Base-by-base conservation (phyloP, 208 protist species). In the Wallacemonas sp. region DNA sequence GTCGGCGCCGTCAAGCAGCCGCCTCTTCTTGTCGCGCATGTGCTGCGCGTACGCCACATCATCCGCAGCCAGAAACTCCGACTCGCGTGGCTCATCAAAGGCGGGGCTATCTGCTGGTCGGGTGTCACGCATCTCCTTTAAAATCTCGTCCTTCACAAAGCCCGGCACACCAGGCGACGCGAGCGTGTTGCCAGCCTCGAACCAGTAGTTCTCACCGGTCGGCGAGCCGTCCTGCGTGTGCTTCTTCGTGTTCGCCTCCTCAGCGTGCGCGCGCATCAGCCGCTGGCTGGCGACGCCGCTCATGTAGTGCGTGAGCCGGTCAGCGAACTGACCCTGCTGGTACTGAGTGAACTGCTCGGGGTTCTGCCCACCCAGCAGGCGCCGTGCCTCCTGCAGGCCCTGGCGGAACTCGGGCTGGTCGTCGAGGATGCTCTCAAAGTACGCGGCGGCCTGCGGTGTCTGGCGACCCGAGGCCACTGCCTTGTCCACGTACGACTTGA, bases 191-290 rank as follows among this genome's bases (percentile, higher is more conserved):
- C 84, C 84, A 2, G 81, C 84, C 70, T 95, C 90, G 52, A 91
- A 87, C 87, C 90, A 95, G 67, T 93, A 93, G 55, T 93, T 84
- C 62, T 95, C 87, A 0, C 87, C 87, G 2, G 90, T 95, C 0
- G 87, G 81, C 1, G 79, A 82, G n/a, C 90, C 90, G 20, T 93
- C 84, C 48, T 91, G 74, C 12, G 80, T 84, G 74, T 89, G 84
- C 25, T 67, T 77, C 62, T 80, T 81, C 29, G 79, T 79, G 29
- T 61, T 61, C 33, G 74, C 42, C 69, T 93, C 81, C 72, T 93
- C 87, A 22, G 59, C 44, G 46, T 84, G 76, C 18, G 69, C 77
- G 18, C 65, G 70, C 72, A 86, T 79, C 70, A 92, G 62, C 29
- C 78, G 74, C 42, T 84, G 68, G 32, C 79, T 81, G 8, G 81